Conservation (phyloP, 2,329 filamentous ascomycete genomes). For the Sclerotinia borealis region DNA sequence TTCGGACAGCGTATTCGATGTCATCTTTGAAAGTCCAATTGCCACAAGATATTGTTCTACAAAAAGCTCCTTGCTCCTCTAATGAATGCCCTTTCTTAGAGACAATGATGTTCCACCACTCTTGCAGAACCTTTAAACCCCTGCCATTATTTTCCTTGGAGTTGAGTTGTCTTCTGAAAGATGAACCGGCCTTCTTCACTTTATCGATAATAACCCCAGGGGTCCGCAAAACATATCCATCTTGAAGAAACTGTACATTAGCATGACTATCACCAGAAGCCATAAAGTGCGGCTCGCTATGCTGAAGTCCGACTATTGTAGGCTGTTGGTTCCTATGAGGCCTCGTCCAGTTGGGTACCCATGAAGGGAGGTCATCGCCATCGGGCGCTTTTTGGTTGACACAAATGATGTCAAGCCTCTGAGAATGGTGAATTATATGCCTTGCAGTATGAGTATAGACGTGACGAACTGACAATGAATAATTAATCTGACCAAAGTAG, state of each 20-base stretch:
- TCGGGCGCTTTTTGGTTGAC: slow-evolving; percentile 21
- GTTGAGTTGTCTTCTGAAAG: slow-evolving; percentile 16
- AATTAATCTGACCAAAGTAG: slow-evolving; percentile 24
- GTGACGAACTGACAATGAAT: slow-evolving; percentile 19
- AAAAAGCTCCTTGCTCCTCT: slow-evolving; percentile 18
- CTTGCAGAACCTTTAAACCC: slow-evolving; percentile 18
- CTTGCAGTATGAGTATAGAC: slow-evolving; percentile 24
- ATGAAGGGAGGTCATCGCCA: slow-evolving; percentile 20
- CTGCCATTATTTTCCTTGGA: slow-evolving; percentile 17
- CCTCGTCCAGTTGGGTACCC: slow-evolving; percentile 27
- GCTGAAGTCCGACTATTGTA: slow-evolving; percentile 22
- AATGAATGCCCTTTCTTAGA: slow-evolving; percentile 9
- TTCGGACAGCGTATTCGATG: slow-evolving; percentile 15
- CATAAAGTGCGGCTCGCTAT: slow-evolving; percentile 19
- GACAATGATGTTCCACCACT: slow-evolving; percentile 27
- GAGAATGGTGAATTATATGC: slow-evolving; percentile 22
- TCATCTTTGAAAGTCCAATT: slow-evolving; percentile 20
- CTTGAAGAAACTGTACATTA: slow-evolving; percentile 14
- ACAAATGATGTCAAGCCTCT: slow-evolving; percentile 26
- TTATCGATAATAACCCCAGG: slow-evolving; percentile 21
- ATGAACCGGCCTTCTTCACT: slow-evolving; percentile 17
- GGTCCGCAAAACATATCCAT: slow-evolving; percentile 19
- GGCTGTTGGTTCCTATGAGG: slow-evolving; percentile 11
- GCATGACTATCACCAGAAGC: slow-evolving; percentile 21
- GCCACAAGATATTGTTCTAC: slow-evolving; percentile 23